These are phyloP conservation scores for Agastache rugosa DNA, from an alignment of 257 asterid genomes.

Conservation along the genomic window DNA sequence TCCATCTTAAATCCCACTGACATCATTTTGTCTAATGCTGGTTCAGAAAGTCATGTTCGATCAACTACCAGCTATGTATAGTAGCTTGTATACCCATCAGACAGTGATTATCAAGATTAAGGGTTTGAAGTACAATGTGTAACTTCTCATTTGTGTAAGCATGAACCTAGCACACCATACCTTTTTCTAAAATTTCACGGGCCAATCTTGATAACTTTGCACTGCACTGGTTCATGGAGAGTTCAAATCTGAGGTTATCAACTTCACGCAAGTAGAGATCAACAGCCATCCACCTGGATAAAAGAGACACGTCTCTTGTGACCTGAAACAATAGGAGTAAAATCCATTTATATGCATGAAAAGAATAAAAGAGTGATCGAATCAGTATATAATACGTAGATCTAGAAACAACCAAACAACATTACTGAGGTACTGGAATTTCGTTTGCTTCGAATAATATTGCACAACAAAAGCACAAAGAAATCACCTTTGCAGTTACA, in stretches of 20 bases:
- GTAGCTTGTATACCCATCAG: neutral
- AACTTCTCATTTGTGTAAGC: neutral
- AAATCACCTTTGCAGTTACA: slow-evolving; percentile 90
- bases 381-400: neutral
- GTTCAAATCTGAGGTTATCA: slow-evolving; percentile 93
- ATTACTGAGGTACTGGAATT: neutral
- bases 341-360: slow-evolving; percentile 28
- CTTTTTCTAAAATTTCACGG: slow-evolving; percentile 79
- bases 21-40: slow-evolving; percentile 1
- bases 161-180: slow-evolving; percentile 41
- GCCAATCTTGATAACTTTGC: slow-evolving; percentile 68
- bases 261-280: slow-evolving; percentile 88
- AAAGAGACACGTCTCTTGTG: slow-evolving; percentile 82
- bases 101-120: neutral
- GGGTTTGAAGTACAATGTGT: neutral
- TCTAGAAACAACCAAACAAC: slow-evolving; percentile 20
- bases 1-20: slow-evolving; percentile 14
- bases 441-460: neutral
- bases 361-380: slow-evolving; percentile 11
- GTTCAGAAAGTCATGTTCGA: neutral
- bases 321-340: slow-evolving; percentile 58
- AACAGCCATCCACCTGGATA: slow-evolving; percentile 98
- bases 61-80: slow-evolving; percentile 4
- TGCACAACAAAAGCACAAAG: slow-evolving; percentile 20
- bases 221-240: slow-evolving; percentile 88